Evolutionary conservation across 2,329 filamentous ascomycete species (phyloP), one percentile per base, ranked within the genome.

Genomic region (Colletotrichum sp.): DNA sequence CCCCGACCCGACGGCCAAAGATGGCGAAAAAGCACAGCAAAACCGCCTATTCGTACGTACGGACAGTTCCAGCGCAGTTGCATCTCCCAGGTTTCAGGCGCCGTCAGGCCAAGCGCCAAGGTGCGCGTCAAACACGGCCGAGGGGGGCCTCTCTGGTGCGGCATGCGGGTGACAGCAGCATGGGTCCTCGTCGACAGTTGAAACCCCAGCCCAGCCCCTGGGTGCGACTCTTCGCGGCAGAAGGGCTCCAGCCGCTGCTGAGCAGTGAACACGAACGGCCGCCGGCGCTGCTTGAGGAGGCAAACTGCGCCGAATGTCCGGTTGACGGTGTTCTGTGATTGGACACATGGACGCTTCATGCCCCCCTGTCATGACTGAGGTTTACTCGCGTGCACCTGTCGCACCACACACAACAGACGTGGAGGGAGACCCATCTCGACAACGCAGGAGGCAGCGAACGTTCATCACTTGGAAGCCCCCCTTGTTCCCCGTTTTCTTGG

Each of bases 91-190:
- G 73, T 75, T 73, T 75, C 73, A 73, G 70, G 69, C 63, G 63
- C 39, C 69, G 26, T 65, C 32, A 30, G 72, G 57, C 73, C 64
- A 75, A 72, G 73, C 21, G 73, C 73, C 73, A 75, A 75, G 73
- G 36, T 21, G 43, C 34, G 64, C 70, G 64, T 75, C 73, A 75
- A 75, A 75, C 73, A 65, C 63, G 39, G 32, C n/a, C 68, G 69
- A 75, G 63, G 61, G 72, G 32, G 43, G 43, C 43, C 43, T 34
- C 24, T 52, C 36, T 74, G 61, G 61, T 61, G 72, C 52, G 68
- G 72, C 71, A 72, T 57, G 24, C 48, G 30, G 32, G 67, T 74
- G 59, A 65, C 71, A 71, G 71, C 71, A 34, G 67, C 68, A 68
- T 55, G 72, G 61, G n/a, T 36, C 55, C 5, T 21, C 6, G 7